Conservation (phyloP, 148 eudicot species). For the Chenopodium album region DNA sequence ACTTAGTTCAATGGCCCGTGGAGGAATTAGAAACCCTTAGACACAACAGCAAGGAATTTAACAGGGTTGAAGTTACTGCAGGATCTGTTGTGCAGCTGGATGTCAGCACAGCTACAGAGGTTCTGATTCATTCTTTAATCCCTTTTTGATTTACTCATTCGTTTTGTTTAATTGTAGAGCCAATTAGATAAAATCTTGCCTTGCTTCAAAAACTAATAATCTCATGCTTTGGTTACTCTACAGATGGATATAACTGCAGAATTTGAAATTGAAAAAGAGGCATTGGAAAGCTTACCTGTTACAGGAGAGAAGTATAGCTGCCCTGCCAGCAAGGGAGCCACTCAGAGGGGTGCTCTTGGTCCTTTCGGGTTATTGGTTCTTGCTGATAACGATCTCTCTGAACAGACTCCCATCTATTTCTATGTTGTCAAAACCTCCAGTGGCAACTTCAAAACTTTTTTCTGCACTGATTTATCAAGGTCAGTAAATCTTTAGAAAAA, state of each 20-base stretch:
- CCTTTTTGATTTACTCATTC: neutral
- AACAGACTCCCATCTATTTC: constrained; percentile 70
- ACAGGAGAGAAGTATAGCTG: constrained; percentile 44
- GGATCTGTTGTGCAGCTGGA: constrained; percentile 53
- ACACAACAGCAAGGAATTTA: constrained; percentile 29
- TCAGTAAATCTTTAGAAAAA: neutral
- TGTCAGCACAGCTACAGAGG: constrained; percentile 45
- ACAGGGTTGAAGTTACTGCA: constrained; percentile 35
- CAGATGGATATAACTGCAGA: constrained; percentile 70
- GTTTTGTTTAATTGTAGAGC: neutral
- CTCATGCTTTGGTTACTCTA: neutral
- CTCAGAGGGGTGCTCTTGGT: constrained; percentile 65
- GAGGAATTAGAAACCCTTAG: constrained; percentile 57
- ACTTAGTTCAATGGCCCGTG: constrained; percentile 61
- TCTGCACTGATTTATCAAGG: constrained; percentile 69
- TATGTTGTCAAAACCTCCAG: constrained; percentile 43
- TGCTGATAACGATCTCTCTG: constrained; percentile 33
- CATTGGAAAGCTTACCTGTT: constrained; percentile 35
- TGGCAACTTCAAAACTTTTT: constrained; percentile 51
- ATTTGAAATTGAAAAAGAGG: constrained; percentile 45
- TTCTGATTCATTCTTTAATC: constrained; percentile 5
- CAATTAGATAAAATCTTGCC: neutral
- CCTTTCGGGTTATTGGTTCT: constrained; percentile 63
- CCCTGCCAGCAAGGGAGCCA: constrained; percentile 45
- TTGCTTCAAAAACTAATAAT: neutral